Base-by-base conservation (phyloP, 164 flowering plant species). In the Malania oleifera region DNA sequence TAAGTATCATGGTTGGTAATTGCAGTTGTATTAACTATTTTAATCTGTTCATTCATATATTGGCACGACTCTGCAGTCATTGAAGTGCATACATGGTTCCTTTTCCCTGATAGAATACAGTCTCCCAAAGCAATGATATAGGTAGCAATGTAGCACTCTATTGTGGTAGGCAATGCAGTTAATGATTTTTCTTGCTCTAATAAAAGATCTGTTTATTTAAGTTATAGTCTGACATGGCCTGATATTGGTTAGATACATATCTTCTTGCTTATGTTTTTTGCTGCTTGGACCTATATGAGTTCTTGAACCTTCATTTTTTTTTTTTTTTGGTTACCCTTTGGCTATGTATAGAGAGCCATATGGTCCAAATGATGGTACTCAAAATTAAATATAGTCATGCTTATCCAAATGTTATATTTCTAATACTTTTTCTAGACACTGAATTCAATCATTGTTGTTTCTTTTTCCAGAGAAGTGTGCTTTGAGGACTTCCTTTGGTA, bases 401-500 rank as follows among this genome's bases (percentile, higher is more conserved):
- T 29, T 23, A 37, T 54, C 20, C 61, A 57, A 15, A 45, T 57
- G 22, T 43, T 1, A 25, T 18, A 4, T 57, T 28, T 40, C 18
- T 5, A 2, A 19, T 7, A 26, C 45, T n/a, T 18, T 28, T 6
- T 4, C 18, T 27, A 3, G 1, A 1, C 3, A 23, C 47, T 13
- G 15, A 15, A 50, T 31, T 38, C 9, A 8, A 10, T 20, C 11
- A 4, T 38, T 39, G 13, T 34, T 58, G 56, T 39, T 68, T 67
- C 64, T 63, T 62, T 70, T 73, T 41, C 46, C 89, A 95, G 99
- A 26, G 89, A 83, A 73, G 87, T 80, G 62, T 62, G 61, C 52
- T 95, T 85, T 74, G 85, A 82, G 62, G 96, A 90, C 73, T 95
- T 95, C 67, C 93, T 95, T 22, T 91, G 99, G 99, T 95, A 82